These are phyloP conservation scores for Dryas octopetala DNA, from an alignment of 306 rosid genomes.

Conservation along the genomic window DNA sequence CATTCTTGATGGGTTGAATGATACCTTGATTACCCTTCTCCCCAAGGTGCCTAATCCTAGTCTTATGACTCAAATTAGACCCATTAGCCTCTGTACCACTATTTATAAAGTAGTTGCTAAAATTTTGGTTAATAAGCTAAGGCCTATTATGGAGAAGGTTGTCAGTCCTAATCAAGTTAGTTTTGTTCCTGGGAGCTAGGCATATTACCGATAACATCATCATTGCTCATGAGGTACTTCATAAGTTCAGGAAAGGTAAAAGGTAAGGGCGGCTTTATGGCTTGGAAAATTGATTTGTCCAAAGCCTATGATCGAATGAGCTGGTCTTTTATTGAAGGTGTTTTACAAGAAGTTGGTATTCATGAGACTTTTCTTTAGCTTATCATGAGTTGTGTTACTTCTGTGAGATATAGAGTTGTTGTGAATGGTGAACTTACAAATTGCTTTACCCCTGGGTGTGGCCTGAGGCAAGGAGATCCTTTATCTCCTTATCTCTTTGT, in stretches of 20 bases:
- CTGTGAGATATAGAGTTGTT: background rate
- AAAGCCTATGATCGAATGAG: background rate
- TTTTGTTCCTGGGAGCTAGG: accelerated
- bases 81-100: too few relatives aligned
- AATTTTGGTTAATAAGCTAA: too few relatives aligned
- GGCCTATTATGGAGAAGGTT: too few relatives aligned
- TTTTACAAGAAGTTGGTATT: background rate
- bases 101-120: too few relatives aligned
- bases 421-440: background rate
- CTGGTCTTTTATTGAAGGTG: background rate
- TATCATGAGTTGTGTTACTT: background rate
- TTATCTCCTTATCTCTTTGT: background rate
- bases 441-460: background rate
- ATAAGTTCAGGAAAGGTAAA: background rate
- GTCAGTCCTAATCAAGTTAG: too few relatives aligned
- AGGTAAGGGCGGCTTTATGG: background rate
- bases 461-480: background rate
- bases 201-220: background rate
- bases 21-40: too few relatives aligned
- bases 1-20: too few relatives aligned
- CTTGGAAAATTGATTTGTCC: background rate
- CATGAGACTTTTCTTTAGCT: background rate
- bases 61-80: too few relatives aligned
- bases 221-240: background rate
- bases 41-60: too few relatives aligned